A percentile compares a stretch with the other conserved stretches of the same genome.
phyloP scores from a whole-genome alignment of 768 basidiomycete species.

The Boletus subcaerulescens region DNA sequence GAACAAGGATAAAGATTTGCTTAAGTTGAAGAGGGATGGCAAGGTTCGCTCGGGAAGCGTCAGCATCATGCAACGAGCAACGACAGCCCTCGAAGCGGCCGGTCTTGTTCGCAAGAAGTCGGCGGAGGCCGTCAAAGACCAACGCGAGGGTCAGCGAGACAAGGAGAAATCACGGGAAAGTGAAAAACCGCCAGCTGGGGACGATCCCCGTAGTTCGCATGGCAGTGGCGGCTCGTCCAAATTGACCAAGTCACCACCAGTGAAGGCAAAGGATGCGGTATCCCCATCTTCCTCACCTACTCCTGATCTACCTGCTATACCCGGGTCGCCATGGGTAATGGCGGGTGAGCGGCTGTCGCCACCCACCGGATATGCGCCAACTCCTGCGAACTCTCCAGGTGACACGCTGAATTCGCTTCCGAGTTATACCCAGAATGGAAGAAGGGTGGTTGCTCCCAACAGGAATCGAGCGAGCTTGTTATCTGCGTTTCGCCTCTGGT shows the following conservation, averaged over 20 bases:
- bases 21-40: conserved; percentile 48
- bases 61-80: conserved; percentile 94
- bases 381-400: conserved; percentile 53
- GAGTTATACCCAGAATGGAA: conserved; percentile 33
- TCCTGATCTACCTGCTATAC: conserved; percentile 34
- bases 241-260: conserved; percentile 67
- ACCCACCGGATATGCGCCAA: conserved; percentile 35
- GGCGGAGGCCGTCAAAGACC: conserved; percentile 66
- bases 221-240: conserved; percentile 57
- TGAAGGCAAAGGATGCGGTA: conserved; percentile 48
- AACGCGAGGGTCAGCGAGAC: conserved; percentile 46
- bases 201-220: conserved; percentile 65
- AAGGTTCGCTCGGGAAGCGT: conserved; percentile 86
- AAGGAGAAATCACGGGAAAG: conserved; percentile 42
- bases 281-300: conserved; percentile 51
- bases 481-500: conserved; percentile 86
- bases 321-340: conserved; percentile 75
- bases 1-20: conserved; percentile 43
- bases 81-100: conserved; percentile 84
- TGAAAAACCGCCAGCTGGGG: conserved; percentile 42
- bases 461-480: conserved; percentile 78
- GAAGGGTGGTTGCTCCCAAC: conserved; percentile 36
- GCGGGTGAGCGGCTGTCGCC: conserved; percentile 44
- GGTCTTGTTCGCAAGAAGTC: conserved; percentile 84
- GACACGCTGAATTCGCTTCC: conserved; percentile 49